phyloP scores from a whole-genome alignment of 2,329 filamentous ascomycete genomes.

The Ophiocordyceps robertsii region DNA sequence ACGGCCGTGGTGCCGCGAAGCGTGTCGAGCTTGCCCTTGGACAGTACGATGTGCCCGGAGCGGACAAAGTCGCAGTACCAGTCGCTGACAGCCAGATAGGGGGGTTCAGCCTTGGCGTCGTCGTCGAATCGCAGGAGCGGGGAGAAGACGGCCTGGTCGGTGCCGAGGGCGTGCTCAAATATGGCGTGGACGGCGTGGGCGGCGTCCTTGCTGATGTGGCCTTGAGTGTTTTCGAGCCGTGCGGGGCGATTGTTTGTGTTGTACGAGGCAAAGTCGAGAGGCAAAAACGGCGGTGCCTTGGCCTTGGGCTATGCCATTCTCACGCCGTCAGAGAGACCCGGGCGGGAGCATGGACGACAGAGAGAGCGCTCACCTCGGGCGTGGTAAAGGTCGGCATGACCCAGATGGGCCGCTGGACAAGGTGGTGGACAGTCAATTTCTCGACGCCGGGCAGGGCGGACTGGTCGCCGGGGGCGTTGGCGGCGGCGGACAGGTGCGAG shows the following conservation, averaged over 20 bases:
- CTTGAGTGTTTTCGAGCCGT: constrained; percentile 48
- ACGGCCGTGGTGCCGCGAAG: constrained; percentile 22
- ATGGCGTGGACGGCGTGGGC: constrained; percentile 40
- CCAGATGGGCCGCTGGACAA: constrained; percentile 59
- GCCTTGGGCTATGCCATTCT: constrained; percentile 21
- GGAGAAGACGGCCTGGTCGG: constrained; percentile 39
- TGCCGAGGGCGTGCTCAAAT: constrained; percentile 33
- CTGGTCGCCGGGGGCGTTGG: constrained; percentile 33
- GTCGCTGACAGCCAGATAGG: constrained; percentile 57
- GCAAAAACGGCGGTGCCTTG: constrained; percentile 49
- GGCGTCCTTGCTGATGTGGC: constrained; percentile 45
- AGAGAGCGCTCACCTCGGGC: constrained; percentile 26
- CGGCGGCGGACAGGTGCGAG: constrained; percentile 52
- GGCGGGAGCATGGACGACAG: too few species aligned
- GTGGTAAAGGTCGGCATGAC: constrained; percentile 48
- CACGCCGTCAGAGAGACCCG: not conserved
- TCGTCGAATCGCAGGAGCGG: constrained; percentile 23
- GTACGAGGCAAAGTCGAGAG: constrained; percentile 59
- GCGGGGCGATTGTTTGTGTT: constrained; percentile 50
- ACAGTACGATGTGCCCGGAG: constrained; percentile 41
- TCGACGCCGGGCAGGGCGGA: constrained; percentile 26
- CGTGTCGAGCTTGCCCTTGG: constrained; percentile 28
- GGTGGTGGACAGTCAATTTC: constrained; percentile 50
- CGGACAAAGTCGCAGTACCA: constrained; percentile 64
- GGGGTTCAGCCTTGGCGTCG: constrained; percentile 33